Evolutionary conservation across 2,329 filamentous ascomycete species (phyloP).

Genomic region (Arthrocladium fulminans): DNA sequence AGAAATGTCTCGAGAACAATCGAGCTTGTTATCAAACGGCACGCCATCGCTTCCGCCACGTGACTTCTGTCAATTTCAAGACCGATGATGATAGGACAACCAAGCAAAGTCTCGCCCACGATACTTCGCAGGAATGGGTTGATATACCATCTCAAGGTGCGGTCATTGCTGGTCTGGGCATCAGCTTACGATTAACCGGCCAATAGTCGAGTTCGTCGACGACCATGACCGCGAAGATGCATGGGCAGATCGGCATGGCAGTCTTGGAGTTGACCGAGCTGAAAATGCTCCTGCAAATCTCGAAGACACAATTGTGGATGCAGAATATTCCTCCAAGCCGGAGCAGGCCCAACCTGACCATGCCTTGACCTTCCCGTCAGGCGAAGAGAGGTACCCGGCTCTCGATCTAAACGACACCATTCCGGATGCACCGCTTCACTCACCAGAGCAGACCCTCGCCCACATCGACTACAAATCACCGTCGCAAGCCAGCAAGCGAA

Average conservation of each 20-base stretch:
- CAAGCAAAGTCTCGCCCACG: slow-evolving; percentile 13
- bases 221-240: neutral
- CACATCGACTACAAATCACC: neutral
- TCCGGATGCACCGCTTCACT: neutral
- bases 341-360: neutral
- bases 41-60: slow-evolving; percentile 2
- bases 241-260: neutral
- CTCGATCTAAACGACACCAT: neutral
- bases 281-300: neutral
- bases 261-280: neutral
- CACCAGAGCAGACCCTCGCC: neutral
- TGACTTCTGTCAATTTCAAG: slow-evolving; percentile 8
- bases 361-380: neutral
- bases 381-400: neutral
- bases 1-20: slow-evolving; percentile 7
- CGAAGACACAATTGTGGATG: neutral
- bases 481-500: neutral
- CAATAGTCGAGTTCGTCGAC: slow-evolving; percentile 6
- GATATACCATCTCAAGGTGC: slow-evolving; percentile 14
- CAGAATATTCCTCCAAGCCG: neutral
- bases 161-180: neutral
- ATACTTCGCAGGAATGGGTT: slow-evolving; percentile 13
- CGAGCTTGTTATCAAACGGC: slow-evolving; percentile 5
- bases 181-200: neutral
- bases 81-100: slow-evolving; percentile 9